phyloP scores from a whole-genome alignment of 1,284 basidiomycete genomes.

The Tilletia setariae region DNA sequence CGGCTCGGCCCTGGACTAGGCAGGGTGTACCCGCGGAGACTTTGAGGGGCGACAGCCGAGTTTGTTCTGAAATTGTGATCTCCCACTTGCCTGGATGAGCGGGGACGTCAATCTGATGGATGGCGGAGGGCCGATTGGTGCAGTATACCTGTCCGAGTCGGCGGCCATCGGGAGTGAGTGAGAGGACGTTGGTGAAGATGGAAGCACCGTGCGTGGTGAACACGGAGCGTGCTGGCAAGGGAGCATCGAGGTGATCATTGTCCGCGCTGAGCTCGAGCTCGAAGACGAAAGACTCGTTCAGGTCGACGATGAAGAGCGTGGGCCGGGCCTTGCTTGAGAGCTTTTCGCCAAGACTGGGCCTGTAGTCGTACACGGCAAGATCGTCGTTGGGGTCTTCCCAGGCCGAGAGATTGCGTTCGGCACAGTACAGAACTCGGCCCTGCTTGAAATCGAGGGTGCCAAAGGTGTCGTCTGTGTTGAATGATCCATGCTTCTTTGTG shows the following conservation, averaged over 20 bases:
- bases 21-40: constrained; percentile 35
- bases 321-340: constrained; percentile 3
- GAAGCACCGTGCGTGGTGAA: constrained; percentile 58
- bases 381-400: constrained; percentile 22
- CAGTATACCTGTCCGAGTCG: constrained; percentile 66
- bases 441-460: constrained; percentile 42
- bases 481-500: constrained; percentile 63
- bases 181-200: constrained; percentile 66
- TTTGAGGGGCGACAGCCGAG: constrained; percentile 64
- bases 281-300: not conserved
- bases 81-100: not conserved
- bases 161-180: constrained; percentile 62
- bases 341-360: constrained; percentile 24
- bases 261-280: constrained; percentile 16
- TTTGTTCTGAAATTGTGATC: constrained; percentile 57
- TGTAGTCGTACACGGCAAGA: constrained; percentile 32
- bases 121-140: constrained; percentile 63
- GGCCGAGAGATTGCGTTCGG: constrained; percentile 46
- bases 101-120: constrained; percentile 58
- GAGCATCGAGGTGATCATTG: not conserved
- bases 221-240: constrained; percentile 63
- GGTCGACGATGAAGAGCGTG: constrained; percentile 1
- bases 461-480: constrained; percentile 64
- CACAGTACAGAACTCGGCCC: constrained; percentile 60
- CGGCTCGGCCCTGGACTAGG: constrained; percentile 47